Conservation (phyloP, 208 protist species). For the Trypanosomatidae sp. region DNA sequence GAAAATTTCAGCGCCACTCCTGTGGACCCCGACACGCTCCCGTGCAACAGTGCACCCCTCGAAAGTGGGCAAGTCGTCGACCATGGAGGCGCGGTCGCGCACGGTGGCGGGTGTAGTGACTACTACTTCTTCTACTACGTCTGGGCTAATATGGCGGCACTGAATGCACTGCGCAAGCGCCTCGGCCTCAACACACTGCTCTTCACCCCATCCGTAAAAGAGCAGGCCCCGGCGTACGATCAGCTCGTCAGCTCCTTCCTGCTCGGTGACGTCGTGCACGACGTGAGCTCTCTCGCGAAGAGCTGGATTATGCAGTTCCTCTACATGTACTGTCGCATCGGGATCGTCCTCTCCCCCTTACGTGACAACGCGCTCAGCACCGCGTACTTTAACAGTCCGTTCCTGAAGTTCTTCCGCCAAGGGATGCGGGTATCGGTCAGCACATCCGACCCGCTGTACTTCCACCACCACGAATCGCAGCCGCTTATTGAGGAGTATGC, state of each 20-base stretch:
- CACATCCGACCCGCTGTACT: slow-evolving; percentile 96
- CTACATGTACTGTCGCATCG: slow-evolving; percentile 97
- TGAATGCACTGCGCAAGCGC: slow-evolving; percentile 95
- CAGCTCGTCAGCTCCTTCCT: slow-evolving; percentile 95
- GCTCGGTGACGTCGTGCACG: slow-evolving; percentile 94
- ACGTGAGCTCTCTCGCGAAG: slow-evolving; percentile 95
- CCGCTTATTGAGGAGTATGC: slow-evolving; percentile 91
- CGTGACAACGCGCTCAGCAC: slow-evolving; percentile 97
- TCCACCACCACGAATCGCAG: slow-evolving; percentile 78
- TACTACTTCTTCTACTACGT: slow-evolving; percentile 98
- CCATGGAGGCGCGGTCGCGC: not conserved
- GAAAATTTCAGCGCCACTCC: slow-evolving; percentile 49
- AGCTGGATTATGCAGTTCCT: slow-evolving; percentile 98
- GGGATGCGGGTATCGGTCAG: slow-evolving; percentile 97
- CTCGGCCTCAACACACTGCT: slow-evolving; percentile 77
- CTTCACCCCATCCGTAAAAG: slow-evolving; percentile 95
- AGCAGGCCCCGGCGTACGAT: slow-evolving; percentile 78
- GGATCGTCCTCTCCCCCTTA: slow-evolving; percentile 97
- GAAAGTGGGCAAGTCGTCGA: not conserved
- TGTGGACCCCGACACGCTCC: slow-evolving; percentile 56
- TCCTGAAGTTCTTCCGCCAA: slow-evolving; percentile 93
- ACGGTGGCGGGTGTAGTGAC: slow-evolving; percentile 93
- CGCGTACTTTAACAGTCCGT: slow-evolving; percentile 95
- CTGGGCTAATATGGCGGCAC: slow-evolving; percentile 95
- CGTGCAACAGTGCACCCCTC: slow-evolving; percentile 6